Percentiles rank a stretch among this genome's conserved stretches.
These are phyloP conservation scores for Saturnispora silvae DNA, from an alignment of 805 yeast species.

Conservation along the genomic window DNA sequence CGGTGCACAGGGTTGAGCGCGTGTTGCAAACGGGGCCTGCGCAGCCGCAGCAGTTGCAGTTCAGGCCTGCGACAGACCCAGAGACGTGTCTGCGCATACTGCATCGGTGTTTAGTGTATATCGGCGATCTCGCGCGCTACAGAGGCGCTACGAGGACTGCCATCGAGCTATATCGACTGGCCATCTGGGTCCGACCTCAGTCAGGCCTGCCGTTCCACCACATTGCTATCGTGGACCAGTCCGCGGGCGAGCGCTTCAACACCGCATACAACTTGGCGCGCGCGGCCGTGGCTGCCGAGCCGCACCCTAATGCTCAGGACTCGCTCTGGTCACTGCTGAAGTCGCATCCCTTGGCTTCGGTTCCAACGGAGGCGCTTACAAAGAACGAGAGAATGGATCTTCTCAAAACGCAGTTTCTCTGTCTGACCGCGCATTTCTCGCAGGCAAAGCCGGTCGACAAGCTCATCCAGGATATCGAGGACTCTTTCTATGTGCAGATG, in stretches of 20 bases:
- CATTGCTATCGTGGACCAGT: constrained; percentile 45
- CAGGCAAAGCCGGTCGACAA: no score
- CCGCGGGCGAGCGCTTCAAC: constrained; percentile 35
- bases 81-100: not conserved
- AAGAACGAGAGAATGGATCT: constrained; percentile 26
- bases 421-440: no score
- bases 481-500: constrained; percentile 23
- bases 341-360: constrained; percentile 22
- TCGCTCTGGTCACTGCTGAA: constrained; percentile 30
- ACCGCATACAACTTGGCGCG: constrained; percentile 46
- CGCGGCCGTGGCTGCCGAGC: constrained; percentile 44
- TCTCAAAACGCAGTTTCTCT: constrained; percentile 25
- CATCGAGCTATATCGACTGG: constrained; percentile 37
- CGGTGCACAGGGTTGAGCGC: not conserved
- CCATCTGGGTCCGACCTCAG: constrained; percentile 52
- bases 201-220: constrained; percentile 58
- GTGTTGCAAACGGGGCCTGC: not conserved
- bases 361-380: constrained; percentile 25
- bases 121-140: constrained; percentile 53
- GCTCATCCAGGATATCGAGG: no score
- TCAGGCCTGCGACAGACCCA: not conserved
- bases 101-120: constrained; percentile 39
- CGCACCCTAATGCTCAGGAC: constrained; percentile 36
- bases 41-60: no score
- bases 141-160: no score